Conservation (phyloP, 106 monocot species). For the Gastrodia elata region DNA sequence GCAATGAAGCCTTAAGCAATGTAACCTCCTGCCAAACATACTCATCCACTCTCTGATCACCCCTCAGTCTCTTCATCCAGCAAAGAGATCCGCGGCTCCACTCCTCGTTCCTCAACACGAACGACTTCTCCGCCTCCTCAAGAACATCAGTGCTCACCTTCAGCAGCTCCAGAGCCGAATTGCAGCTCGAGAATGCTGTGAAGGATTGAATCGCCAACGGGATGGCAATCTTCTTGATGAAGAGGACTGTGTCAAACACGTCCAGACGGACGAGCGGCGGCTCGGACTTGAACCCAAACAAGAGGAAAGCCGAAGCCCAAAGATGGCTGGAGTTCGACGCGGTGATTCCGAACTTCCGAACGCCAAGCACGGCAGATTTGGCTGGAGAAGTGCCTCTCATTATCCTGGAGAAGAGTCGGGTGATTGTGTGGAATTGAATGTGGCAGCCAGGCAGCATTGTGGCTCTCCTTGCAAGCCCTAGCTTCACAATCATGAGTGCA, state of each 20-base stretch:
- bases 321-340: conserved; percentile 46
- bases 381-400: conserved; percentile 43
- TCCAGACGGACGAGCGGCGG: conserved; percentile 71
- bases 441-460: conserved; percentile 41
- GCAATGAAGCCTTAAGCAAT: conserved; percentile 69
- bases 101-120: conserved; percentile 61
- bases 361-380: conserved; percentile 43
- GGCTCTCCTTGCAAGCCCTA: conserved; percentile 42
- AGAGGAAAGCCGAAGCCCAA: conserved; percentile 79
- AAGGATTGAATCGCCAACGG: conserved; percentile 70
- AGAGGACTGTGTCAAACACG: conserved; percentile 56
- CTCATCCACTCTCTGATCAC: conserved; percentile 43
- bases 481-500: conserved; percentile 38
- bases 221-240: conserved; percentile 66
- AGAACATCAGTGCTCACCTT: conserved; percentile 82
- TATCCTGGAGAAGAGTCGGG: conserved; percentile 46
- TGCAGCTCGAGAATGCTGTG: conserved; percentile 78
- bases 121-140: conserved; percentile 85
- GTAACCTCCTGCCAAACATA: conserved; percentile 90
- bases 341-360: conserved; percentile 23
- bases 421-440: conserved; percentile 72
- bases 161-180: conserved; percentile 72
- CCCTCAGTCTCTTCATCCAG: conserved; percentile 53
- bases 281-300: conserved; percentile 89
- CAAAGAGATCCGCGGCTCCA: conserved; percentile 36